phyloP scores from a whole-genome alignment of 352 stramenopile species.

The Phytophthora lateralis region DNA sequence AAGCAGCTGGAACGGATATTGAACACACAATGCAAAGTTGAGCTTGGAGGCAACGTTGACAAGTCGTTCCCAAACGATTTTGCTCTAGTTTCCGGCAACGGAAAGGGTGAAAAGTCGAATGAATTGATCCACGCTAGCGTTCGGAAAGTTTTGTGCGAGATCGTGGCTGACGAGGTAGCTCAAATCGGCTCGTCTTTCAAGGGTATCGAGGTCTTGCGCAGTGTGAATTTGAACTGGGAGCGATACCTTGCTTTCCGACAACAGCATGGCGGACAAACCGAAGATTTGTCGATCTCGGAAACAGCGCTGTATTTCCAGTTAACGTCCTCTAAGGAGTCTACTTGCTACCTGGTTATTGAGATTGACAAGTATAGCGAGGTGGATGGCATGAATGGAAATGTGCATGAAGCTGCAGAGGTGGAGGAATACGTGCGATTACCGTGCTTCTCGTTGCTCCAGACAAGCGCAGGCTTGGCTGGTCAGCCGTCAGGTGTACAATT shows the following conservation, averaged over 20 bases:
- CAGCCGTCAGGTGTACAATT: slow-evolving; percentile 82
- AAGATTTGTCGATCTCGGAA: slow-evolving; percentile 85
- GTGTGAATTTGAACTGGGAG: slow-evolving; percentile 85
- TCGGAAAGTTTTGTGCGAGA: slow-evolving; percentile 76
- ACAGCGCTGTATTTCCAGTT: slow-evolving; percentile 85
- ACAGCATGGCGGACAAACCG: slow-evolving; percentile 74
- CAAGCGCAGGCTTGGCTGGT: slow-evolving; percentile 54
- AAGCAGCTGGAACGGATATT: slow-evolving; percentile 74
- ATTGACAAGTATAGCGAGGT: slow-evolving; percentile 86
- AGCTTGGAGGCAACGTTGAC: slow-evolving; percentile 52
- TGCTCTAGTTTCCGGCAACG: slow-evolving; percentile 70
- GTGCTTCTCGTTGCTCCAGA: slow-evolving; percentile 84
- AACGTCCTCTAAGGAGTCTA: slow-evolving; percentile 84
- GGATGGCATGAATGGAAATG: slow-evolving; percentile 54
- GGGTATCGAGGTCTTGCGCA: slow-evolving; percentile 80
- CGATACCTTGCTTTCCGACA: slow-evolving; percentile 85
- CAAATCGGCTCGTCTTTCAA: slow-evolving; percentile 79
- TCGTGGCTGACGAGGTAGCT: slow-evolving; percentile 83
- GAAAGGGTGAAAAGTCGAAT: slow-evolving; percentile 73
- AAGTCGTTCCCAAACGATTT: slow-evolving; percentile 65
- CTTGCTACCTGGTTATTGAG: slow-evolving; percentile 85
- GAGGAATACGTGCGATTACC: slow-evolving; percentile 79
- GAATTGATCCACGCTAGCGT: slow-evolving; percentile 75
- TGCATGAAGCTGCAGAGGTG: slow-evolving; percentile 55
- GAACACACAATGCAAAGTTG: slow-evolving; percentile 83